Conservation (phyloP, 2,329 filamentous ascomycete species). For the Aspergillus awamori region DNA sequence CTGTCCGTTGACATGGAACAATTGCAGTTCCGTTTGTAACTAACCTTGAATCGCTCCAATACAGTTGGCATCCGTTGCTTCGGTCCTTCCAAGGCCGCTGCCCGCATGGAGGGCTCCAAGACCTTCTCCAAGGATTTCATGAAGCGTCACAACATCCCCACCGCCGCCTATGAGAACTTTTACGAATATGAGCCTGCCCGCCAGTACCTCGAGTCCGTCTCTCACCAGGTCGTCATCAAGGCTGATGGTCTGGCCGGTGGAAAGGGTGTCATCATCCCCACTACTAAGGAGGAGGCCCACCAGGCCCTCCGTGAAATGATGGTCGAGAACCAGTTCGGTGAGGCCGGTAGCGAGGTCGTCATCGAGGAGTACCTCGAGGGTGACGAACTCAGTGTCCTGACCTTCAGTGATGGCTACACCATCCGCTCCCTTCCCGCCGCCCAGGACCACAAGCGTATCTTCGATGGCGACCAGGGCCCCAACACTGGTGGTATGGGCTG, state of each 20-base stretch:
- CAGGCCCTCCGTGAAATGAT: slow-evolving; percentile 85
- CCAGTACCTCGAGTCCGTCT: slow-evolving; percentile 71
- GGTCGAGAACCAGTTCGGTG: slow-evolving; percentile 82
- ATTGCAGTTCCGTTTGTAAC: neutral
- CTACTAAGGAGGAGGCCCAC: slow-evolving; percentile 79
- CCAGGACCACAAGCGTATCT: slow-evolving; percentile 95
- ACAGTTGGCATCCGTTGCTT: slow-evolving; percentile 76
- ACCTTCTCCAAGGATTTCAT: slow-evolving; percentile 98
- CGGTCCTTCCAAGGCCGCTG: slow-evolving; percentile 81
- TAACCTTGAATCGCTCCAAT: neutral
- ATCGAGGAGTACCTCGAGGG: slow-evolving; percentile 93
- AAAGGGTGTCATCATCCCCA: slow-evolving; percentile 91
- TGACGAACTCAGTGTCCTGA: slow-evolving; percentile 88
- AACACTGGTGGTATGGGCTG: slow-evolving; percentile 99
- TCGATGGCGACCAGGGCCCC: slow-evolving; percentile 84
- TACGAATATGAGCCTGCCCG: slow-evolving; percentile 71
- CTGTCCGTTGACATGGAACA: neutral
- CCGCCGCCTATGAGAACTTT: slow-evolving; percentile 89
- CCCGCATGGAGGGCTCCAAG: slow-evolving; percentile 93
- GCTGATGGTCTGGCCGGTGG: slow-evolving; percentile 88
- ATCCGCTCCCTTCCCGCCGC: slow-evolving; percentile 84
- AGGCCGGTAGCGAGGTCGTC: slow-evolving; percentile 86
- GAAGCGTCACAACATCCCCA: slow-evolving; percentile 86
- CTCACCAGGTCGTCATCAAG: slow-evolving; percentile 86
- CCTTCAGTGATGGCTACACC: slow-evolving; percentile 86